Conservation (phyloP, 768 basidiomycete genomes). For the Fomitopsis pulvina region DNA sequence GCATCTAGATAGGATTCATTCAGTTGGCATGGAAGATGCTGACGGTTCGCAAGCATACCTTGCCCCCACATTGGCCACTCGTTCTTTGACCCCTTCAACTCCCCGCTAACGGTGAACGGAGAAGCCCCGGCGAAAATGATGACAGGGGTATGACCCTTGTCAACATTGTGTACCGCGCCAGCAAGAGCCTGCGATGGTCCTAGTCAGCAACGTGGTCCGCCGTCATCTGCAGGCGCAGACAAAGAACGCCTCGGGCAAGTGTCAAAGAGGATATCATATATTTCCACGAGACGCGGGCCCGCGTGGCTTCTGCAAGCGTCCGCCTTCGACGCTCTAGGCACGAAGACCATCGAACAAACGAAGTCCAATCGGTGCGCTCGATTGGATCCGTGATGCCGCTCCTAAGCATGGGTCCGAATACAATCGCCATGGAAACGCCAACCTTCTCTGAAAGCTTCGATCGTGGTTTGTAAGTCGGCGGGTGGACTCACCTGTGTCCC, state of each 20-base stretch:
- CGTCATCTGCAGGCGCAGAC: too few relatives aligned
- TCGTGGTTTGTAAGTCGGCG: background rate
- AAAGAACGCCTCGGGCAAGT: too few relatives aligned
- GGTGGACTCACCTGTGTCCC: background rate
- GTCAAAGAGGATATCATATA: too few relatives aligned
- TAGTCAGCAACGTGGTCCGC: background rate
- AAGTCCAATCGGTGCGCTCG: too few relatives aligned
- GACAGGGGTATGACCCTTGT: conserved; percentile 52
- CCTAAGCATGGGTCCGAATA: too few relatives aligned
- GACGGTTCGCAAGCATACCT: conserved; percentile 29
- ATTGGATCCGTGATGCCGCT: too few relatives aligned
- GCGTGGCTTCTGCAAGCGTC: too few relatives aligned
- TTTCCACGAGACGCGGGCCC: too few relatives aligned
- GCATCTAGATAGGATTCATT: conserved; percentile 35
- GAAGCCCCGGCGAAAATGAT: conserved; percentile 70
- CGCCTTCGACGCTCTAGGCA: too few relatives aligned
- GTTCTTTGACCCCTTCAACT: conserved; percentile 57
- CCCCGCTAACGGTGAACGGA: conserved; percentile 49
- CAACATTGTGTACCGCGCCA: conserved; percentile 68
- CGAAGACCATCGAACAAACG: too few relatives aligned
- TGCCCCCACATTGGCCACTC: conserved; percentile 74
- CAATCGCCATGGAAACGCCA: too few relatives aligned
- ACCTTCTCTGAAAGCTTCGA: too few relatives aligned
- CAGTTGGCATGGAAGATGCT: background rate
- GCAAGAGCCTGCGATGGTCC: conserved; percentile 46